Base-by-base conservation (phyloP, 2,329 filamentous ascomycete genomes). In the Fonsecaea nubica region DNA sequence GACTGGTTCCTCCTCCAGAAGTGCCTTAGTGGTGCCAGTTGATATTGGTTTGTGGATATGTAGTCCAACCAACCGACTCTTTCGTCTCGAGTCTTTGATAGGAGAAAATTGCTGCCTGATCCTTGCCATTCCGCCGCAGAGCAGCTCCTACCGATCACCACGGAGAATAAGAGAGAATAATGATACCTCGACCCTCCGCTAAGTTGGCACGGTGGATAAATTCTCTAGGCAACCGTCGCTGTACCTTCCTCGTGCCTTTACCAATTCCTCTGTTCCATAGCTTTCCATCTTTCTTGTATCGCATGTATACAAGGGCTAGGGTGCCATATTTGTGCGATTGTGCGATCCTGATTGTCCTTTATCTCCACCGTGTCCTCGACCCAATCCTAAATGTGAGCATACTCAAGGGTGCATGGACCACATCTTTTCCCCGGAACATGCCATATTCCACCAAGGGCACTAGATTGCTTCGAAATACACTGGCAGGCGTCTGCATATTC, bases 211-310 rank as follows among this genome's bases (percentile, higher is more conserved):
- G 25, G 45, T 50, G 21, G 45, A 25, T 25, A 21, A 10, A 50
- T 30, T 50, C 45, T 50, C 45, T 18, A 50, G 45, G 45, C 45
- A 50, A 50, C 45, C 30, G 8, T 50, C 45, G 45, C 45, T 30
- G 45, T 50, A 50, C 45, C 45, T 50, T 50, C 45, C 45, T 25
- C 10, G 45, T 50, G 8, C 45, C 45, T 25, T 21, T 56, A 15
- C n/a, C 15, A 13, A 7, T 50, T 13, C 9, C 25, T 30, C 21
- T 50, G 12, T 25, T 13, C 45, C 5, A 12, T 30, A 2, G 18
- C 21, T 50, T 50, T 45, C 15, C 3, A 6, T 25, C 18, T 50
- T 50, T 4, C 2, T 32, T 9, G 10, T 13, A 25, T 50, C 7
- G 9, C 45, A 4, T 21, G 25, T 25, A 12, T 25, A 50, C 21